A percentile compares a stretch with the other conserved stretches of the same genome.
phyloP scores from a whole-genome alignment of 2,329 filamentous ascomycete genomes.

The Teratosphaeria viscida region DNA sequence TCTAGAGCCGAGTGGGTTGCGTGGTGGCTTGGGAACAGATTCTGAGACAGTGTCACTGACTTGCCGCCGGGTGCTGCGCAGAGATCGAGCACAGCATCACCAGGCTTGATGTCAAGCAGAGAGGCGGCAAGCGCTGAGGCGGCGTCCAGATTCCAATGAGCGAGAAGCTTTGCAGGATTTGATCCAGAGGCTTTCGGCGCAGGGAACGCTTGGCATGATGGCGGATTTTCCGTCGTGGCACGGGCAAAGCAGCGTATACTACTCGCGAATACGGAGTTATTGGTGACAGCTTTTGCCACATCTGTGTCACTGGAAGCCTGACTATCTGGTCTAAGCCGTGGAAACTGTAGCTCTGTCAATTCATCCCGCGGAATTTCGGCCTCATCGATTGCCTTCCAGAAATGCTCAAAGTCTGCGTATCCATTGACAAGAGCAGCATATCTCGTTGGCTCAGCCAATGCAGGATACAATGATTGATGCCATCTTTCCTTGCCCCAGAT shows the following conservation, averaged over 20 bases:
- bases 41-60: conserved; percentile 25
- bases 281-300: not conserved
- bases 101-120: conserved; percentile 25
- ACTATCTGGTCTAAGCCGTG: not conserved
- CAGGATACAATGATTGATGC: conserved; percentile 17
- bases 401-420: conserved; percentile 11
- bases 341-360: not conserved
- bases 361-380: not conserved
- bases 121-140: conserved; percentile 27
- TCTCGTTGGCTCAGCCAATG: conserved; percentile 14
- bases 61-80: conserved; percentile 32
- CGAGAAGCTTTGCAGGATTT: conserved; percentile 5
- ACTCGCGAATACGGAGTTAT: not conserved
- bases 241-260: conserved; percentile 2
- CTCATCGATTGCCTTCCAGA: conserved; percentile 7
- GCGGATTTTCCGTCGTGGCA: not conserved
- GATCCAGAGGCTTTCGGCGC: conserved; percentile 4
- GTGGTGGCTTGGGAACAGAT: conserved; percentile 18
- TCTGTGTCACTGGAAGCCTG: too few relatives aligned
- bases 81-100: conserved; percentile 31
- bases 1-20: not conserved
- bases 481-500: conserved; percentile 21
- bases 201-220: conserved; percentile 11
- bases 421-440: conserved; percentile 21
- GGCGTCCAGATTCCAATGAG: conserved; percentile 24